Base-by-base conservation (phyloP, 78 protist genomes). In the Dictyostelium purpureum region DNA sequence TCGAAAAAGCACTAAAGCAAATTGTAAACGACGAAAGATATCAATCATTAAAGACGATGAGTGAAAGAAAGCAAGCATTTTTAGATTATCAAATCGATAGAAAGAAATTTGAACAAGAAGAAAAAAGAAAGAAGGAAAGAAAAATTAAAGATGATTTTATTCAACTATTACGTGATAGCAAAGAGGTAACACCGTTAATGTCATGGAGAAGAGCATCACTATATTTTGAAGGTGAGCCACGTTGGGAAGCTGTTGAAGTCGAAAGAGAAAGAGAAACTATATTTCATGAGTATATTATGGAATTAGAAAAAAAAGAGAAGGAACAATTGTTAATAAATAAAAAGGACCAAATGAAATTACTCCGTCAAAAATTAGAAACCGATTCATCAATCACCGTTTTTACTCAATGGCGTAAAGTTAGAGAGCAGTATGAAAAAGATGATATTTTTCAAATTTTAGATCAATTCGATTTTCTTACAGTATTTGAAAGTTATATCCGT, bases 381-480 rank as follows among this genome's bases (percentile, higher is more conserved):
- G 59, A 82, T 42, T 57, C 37, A 7, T 47, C 69, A n/a, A 82
- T 82, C 51, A 82, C 6, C 6, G 21, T 70, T 19, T 67, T 18
- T 21, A 49, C 80, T 21, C 90, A 70, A 65, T 82, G 90, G 90
- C 78, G 90, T 31, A 82, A 70, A 51, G 54, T 82, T 47, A 69
- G 63, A 28, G 90, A 82, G 19, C 56, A 67, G n/a, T 82, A 49
- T 19, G 90, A 82, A 33, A 38, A 18, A 24, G 90, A 82, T 40
- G 69, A 76, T 4, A 26, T 82, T 19, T 35, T 56, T 38, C 26
- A 38, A 16, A 4, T 38, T 6, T 31, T 67, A 21, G 90, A 82
- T 51, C 47, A 70, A 82, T 70, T 56, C 43, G 90, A 82, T 54
- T 74, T 82, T 37, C 78, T 82, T 28, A 38, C 71, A 0, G 61